Conservation (phyloP, 2,329 filamentous ascomycete genomes). For the Penicillium sp. region DNA sequence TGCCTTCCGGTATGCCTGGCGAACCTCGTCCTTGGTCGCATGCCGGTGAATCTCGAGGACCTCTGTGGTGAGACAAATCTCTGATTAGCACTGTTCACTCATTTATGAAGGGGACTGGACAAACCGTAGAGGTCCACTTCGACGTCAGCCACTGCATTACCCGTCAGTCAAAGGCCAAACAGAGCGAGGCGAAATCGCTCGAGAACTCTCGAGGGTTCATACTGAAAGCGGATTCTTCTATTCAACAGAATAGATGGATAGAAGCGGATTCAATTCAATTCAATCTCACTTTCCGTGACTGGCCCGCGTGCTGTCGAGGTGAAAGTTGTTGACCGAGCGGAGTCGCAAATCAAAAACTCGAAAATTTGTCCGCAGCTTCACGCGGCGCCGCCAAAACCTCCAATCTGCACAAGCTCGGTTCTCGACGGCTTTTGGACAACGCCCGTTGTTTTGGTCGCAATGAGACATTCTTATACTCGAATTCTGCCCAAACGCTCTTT, state of each 20-base stretch:
- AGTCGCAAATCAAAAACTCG: constrained; percentile 11
- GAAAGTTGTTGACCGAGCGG: constrained; percentile 10
- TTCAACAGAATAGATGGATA: too few species aligned
- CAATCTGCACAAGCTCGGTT: too few species aligned
- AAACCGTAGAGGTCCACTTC: constrained; percentile 59
- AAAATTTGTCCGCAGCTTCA: too few species aligned
- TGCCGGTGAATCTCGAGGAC: constrained; percentile 68
- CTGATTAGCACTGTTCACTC: too few species aligned
- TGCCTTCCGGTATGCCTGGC: constrained; percentile 94
- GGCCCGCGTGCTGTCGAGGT: neutral
- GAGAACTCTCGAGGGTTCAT: neutral
- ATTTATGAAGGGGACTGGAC: constrained; percentile 13
- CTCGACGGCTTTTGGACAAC: too few species aligned
- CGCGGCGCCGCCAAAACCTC: constrained; percentile 19
- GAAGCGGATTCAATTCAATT: too few species aligned
- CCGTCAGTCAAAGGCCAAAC: constrained; percentile 17
- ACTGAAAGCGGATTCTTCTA: neutral
- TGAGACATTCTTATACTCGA: constrained; percentile 26
- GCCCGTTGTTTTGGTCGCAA: too few species aligned
- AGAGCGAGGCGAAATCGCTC: neutral
- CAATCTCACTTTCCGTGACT: too few species aligned
- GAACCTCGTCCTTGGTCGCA: constrained; percentile 74
- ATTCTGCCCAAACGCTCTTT: constrained; percentile 31
- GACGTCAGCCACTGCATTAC: constrained; percentile 28
- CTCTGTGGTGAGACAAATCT: constrained; percentile 50